Evolutionary conservation across 78 protist genomes (phyloP), one percentile per base, ranked within the genome.

Genomic region (Dictyostelium capitatum): DNA sequence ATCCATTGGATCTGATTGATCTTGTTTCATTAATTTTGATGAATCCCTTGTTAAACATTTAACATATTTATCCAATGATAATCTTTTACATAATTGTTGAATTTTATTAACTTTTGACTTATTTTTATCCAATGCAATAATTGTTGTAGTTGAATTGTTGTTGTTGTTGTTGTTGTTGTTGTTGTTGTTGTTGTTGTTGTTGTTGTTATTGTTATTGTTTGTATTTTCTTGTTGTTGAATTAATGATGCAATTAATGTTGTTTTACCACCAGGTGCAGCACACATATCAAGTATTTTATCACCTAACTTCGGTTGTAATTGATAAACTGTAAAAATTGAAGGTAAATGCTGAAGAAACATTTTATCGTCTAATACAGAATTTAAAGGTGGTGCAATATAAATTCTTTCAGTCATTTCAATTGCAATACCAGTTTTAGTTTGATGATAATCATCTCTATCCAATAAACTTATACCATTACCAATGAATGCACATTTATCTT

Each of bases 251-350:
- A 98, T 95, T 85, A 98, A 89, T 17, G 99, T 84, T 0, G 99
- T 98, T 96, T 99, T 99, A 54, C 99, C 99, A 37, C 99, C 99
- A 0, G 99, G 99, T 11, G 99, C 99, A 1, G 99, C 97, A 11
- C 97, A 81, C 99, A 99, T 98, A 78, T 99, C 99, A 14, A 99
- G 96, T 25, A 98, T 87, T 20, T 80, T 72, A 87, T 97, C 97
- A 46, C 74, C 90, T 5, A 84, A 25, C 14, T 62, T 37, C 8
- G 67, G 62, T 14, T 85, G 83, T 37, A 85, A 41, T 75, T 85
- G 92, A 53, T 73, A 85, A 2, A 73, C 82, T n/a, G 92, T 59
- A 6, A 59, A 8, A 11, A 85, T 57, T 8, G 92, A 85, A 20
- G 92, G 92, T 28, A 85, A 72, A 59, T 85, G 83, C 48, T 85